Conservation (phyloP, 108 stramenopile genomes). For the Pseudonitzschia multiseries region DNA sequence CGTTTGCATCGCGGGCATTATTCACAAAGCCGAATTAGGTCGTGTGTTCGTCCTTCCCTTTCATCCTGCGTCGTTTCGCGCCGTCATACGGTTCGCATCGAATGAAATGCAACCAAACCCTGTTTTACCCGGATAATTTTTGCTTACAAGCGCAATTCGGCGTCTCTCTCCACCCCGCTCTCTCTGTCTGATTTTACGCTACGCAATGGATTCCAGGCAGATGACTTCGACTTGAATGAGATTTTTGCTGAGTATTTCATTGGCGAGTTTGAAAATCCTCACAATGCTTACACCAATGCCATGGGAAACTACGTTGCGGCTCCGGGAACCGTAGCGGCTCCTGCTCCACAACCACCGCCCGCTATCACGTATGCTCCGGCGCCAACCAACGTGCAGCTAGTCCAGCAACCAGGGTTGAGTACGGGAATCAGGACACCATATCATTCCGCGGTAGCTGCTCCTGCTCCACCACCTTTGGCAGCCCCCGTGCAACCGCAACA, state of each 20-base stretch:
- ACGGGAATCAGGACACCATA: slow-evolving; percentile 64
- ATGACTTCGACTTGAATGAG: slow-evolving; percentile 71
- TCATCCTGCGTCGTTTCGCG: not conserved
- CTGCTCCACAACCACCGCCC: slow-evolving; percentile 10
- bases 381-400: slow-evolving; percentile 20
- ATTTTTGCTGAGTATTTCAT: slow-evolving; percentile 71
- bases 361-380: not conserved
- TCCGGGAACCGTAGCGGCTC: slow-evolving; percentile 23
- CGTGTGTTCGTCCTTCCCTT: not conserved
- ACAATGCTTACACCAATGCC: slow-evolving; percentile 54
- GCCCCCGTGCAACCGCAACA: slow-evolving; percentile 12
- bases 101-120: too few species aligned
- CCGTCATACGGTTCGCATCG: too few species aligned
- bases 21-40: not conserved
- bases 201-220: slow-evolving; percentile 7
- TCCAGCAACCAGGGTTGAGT: slow-evolving; percentile 27
- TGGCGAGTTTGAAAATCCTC: slow-evolving; percentile 58
- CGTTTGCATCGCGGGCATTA: not conserved
- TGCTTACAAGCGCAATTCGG: not conserved
- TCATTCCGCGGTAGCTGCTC: slow-evolving; percentile 38
- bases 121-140: not conserved
- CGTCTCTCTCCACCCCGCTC: not conserved
- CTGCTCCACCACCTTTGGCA: not conserved
- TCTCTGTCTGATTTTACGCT: not conserved
- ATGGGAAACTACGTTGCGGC: slow-evolving; percentile 51